These are phyloP conservation scores for Neocucurbitaria cava DNA, from an alignment of 2,329 filamentous ascomycete species.

Conservation along the genomic window DNA sequence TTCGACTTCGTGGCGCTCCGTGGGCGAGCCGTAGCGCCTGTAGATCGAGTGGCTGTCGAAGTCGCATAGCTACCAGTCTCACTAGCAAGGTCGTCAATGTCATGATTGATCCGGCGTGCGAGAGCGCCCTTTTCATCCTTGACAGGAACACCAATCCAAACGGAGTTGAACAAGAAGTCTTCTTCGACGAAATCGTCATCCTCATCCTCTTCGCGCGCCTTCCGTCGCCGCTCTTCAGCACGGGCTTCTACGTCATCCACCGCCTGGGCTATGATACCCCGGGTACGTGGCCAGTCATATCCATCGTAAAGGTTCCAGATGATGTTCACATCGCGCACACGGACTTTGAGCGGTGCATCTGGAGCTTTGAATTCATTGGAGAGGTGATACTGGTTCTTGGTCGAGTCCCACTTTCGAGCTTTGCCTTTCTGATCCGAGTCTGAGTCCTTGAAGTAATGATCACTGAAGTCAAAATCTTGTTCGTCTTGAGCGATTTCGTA, in stretches of 20 bases:
- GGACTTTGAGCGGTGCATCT: slow-evolving; percentile 76
- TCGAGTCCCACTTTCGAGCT: slow-evolving; percentile 81
- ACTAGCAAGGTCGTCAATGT: slow-evolving; percentile 83
- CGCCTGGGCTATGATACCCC: slow-evolving; percentile 84
- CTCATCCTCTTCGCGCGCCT: slow-evolving; percentile 68
- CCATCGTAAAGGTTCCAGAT: slow-evolving; percentile 99
- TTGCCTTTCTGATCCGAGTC: slow-evolving; percentile 67
- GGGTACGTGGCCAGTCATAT: slow-evolving; percentile 92
- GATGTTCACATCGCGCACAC: slow-evolving; percentile 84
- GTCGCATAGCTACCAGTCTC: slow-evolving; percentile 91
- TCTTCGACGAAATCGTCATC: slow-evolving; percentile 73
- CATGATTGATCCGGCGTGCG: slow-evolving; percentile 82
- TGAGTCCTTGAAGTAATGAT: slow-evolving; percentile 74
- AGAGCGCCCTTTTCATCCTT: slow-evolving; percentile 86
- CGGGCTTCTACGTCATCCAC: slow-evolving; percentile 86
- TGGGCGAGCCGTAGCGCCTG: slow-evolving; percentile 49
- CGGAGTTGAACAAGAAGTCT: slow-evolving; percentile 97
- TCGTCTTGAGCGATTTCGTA: slow-evolving; percentile 62
- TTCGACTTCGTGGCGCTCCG: slow-evolving; percentile 50
- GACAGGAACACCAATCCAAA: slow-evolving; percentile 91
- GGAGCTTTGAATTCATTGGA: slow-evolving; percentile 67
- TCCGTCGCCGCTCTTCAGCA: slow-evolving; percentile 75
- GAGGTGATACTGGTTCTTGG: slow-evolving; percentile 74
- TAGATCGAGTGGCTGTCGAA: slow-evolving; percentile 55
- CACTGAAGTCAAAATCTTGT: slow-evolving; percentile 74